Evolutionary conservation across 768 basidiomycete species (phyloP).

Genomic region (Boletus reticulatus): DNA sequence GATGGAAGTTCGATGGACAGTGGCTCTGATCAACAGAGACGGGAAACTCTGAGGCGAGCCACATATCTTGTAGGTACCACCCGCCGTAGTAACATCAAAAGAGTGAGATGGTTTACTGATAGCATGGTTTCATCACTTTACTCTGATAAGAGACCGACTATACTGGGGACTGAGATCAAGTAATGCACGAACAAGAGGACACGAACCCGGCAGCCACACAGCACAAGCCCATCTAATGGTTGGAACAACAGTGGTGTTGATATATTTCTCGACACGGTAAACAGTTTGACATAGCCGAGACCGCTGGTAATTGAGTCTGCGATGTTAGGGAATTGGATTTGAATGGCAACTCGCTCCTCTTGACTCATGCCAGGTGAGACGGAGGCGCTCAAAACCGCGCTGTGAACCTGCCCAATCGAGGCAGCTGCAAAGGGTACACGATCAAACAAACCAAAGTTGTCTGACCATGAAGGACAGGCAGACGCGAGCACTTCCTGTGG

Average conservation of each 20-base stretch:
- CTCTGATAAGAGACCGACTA: too few relatives aligned
- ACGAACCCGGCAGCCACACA: too few relatives aligned
- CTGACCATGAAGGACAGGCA: conserved; percentile 71
- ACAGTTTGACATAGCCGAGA: conserved; percentile 76
- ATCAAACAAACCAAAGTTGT: conserved; percentile 71
- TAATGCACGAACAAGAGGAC: too few relatives aligned
- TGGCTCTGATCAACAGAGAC: too few relatives aligned
- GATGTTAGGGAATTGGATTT: conserved; percentile 96
- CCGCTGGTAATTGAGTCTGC: conserved; percentile 84
- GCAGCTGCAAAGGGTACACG: conserved; percentile 92
- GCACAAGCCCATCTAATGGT: too few relatives aligned
- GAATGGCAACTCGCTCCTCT: conserved; percentile 68
- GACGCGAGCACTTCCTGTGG: conserved; percentile 63
- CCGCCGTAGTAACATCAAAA: too few relatives aligned
- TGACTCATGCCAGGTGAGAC: conserved; percentile 53
- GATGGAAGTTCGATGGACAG: too few relatives aligned
- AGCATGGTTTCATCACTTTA: too few relatives aligned
- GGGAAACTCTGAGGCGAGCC: too few relatives aligned
- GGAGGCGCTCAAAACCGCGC: conserved; percentile 55
- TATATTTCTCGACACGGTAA: conserved; percentile 29
- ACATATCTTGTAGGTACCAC: too few relatives aligned
- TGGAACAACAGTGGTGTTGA: conserved; percentile 1
- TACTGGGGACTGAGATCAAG: too few relatives aligned
- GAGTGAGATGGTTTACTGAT: too few relatives aligned
- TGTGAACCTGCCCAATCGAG: conserved; percentile 96